Evolutionary conservation across 352 stramenopile genomes (phyloP), one percentile per base, ranked within the genome.

Genomic region (Globisporangium paddicum): DNA sequence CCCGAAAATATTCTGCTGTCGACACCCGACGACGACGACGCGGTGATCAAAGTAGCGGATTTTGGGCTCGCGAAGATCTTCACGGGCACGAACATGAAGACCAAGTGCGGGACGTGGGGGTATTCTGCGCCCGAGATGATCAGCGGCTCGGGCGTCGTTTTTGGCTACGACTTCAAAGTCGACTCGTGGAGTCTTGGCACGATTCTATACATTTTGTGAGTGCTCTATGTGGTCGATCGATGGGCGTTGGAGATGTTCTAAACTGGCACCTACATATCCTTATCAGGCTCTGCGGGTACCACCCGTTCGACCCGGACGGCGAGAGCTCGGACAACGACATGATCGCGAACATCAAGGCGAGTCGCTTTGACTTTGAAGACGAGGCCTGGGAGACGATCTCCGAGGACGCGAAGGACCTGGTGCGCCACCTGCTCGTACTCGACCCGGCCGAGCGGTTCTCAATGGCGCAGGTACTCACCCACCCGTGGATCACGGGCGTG

Each of bases 51-150:
- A 63, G 80, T 93, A 32, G 86, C 86, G 11, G 86, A 95, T 52
- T 95, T 95, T 77, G 86, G 86, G 8, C 69, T 95, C 9, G 86
- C 86, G n/a, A 93, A 88, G 59, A 77, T 93, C 32, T 83, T 90
- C 50, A 84, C 71, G 3, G 79, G 79, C 5, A 80, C 69, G 2
- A 86, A 62, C 50, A 69, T 89, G 35, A 93, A 86, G 68, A 92
- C 82, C 46, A 95, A 89, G 65, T 90, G 79, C 62, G 83, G 82
- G 32, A 92, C 79, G 41, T 90, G 81, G 81, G 82, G 78, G 3
- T 93, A 90, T 58, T 91, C 83, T 2, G 86, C 84, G 0, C 86
- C 86, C 0, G 86, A 93, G 68, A 94, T 95, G 82, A 90, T 94
- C 56, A 89, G 72, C 14, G 84, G 84, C 3, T 89, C 79, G 6